Evolutionary conservation across 164 flowering plant species (phyloP).

Genomic region (Magnolia officinalis): DNA sequence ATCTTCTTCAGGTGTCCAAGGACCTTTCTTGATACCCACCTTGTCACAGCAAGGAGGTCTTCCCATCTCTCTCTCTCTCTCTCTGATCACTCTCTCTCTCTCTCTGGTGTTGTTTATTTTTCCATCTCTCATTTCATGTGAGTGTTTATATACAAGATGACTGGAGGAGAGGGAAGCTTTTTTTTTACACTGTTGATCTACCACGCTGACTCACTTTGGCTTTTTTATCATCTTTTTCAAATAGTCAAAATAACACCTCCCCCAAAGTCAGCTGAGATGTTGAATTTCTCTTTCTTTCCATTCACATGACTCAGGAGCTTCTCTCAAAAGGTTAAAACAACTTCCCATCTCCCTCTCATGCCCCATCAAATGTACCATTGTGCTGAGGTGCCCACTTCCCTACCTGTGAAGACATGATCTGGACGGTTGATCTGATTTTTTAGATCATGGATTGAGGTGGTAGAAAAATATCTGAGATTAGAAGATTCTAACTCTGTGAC

Average conservation of each 20-base stretch:
- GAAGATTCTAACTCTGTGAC: too few relatives aligned
- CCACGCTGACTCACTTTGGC: slow-evolving; percentile 28
- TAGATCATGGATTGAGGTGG: too few relatives aligned
- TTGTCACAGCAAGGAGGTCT: slow-evolving; percentile 82
- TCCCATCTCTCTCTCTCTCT: slow-evolving; percentile 39
- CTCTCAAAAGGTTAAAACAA: not conserved
- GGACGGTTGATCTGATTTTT: too few relatives aligned
- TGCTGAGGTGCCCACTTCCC: not conserved
- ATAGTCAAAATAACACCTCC: slow-evolving; percentile 3
- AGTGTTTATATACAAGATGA: slow-evolving; percentile 30
- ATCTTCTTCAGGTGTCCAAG: slow-evolving; percentile 95
- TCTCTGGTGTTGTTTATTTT: not conserved
- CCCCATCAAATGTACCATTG: not conserved
- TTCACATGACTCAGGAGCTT: not conserved
- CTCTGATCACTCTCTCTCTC: slow-evolving; percentile 3
- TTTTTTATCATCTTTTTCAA: slow-evolving; percentile 18
- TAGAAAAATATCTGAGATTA: too few relatives aligned
- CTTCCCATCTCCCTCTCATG: not conserved
- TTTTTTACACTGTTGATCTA: slow-evolving; percentile 23
- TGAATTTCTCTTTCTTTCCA: not conserved
- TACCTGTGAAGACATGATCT: not conserved
- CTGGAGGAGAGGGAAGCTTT: not conserved
- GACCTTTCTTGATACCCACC: slow-evolving; percentile 91
- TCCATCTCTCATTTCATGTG: slow-evolving; percentile 22
- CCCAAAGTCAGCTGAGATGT: not conserved